Conservation (phyloP, 2,329 filamentous ascomycete genomes). For the Ophioceras dolichostomum region DNA sequence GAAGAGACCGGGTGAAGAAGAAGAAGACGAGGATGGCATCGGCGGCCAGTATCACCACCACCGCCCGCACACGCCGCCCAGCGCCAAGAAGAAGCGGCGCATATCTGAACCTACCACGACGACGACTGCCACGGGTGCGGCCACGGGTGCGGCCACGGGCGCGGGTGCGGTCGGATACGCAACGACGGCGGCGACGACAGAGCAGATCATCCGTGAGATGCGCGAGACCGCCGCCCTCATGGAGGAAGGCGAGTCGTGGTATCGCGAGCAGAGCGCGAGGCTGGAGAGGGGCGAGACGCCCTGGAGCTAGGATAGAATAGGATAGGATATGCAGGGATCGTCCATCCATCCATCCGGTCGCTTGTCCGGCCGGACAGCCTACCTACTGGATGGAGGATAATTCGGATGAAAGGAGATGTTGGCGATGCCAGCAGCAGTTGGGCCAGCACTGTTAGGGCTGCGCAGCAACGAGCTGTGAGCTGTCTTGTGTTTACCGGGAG, state of each 20-base stretch:
- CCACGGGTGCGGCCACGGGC: conserved; percentile 1
- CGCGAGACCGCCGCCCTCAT: conserved; percentile 28
- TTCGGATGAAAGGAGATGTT: too few relatives aligned
- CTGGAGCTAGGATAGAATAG: not conserved
- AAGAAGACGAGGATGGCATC: not conserved
- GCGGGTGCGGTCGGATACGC: conserved; percentile 2
- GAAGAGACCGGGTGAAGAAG: not conserved
- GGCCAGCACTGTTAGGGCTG: too few relatives aligned
- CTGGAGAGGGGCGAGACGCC: conserved; percentile 12
- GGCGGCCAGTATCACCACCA: not conserved
- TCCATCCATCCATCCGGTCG: too few relatives aligned
- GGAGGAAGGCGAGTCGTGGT: conserved; percentile 34
- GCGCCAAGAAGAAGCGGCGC: conserved; percentile 6
- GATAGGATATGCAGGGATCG: too few relatives aligned
- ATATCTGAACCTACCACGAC: conserved; percentile 6
- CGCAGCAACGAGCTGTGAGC: too few relatives aligned
- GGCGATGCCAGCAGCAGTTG: too few relatives aligned
- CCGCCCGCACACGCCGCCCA: not conserved
- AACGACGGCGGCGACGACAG: conserved; percentile 7
- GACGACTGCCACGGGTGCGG: not conserved
- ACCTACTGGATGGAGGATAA: too few relatives aligned
- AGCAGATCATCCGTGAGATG: conserved; percentile 28
- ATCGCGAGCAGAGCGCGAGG: conserved; percentile 28
- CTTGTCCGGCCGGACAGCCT: too few relatives aligned
- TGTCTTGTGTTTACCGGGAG: too few relatives aligned